These are phyloP conservation scores for Cucurbita pepo DNA, from an alignment of 306 rosid species.

Conservation along the genomic window DNA sequence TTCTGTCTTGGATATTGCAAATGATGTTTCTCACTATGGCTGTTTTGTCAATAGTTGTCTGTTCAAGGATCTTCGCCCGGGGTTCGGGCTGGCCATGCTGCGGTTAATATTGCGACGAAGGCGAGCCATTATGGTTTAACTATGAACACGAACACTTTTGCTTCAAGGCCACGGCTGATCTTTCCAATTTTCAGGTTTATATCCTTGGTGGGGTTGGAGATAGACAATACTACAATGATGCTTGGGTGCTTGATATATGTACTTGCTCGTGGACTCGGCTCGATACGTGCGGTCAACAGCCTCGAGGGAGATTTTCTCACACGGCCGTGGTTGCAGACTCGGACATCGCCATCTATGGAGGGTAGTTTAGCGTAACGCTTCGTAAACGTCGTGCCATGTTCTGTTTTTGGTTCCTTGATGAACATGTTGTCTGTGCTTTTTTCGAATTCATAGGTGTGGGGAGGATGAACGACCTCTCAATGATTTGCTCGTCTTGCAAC, in stretches of 20 bases:
- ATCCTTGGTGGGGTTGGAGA: slow-evolving; percentile 93
- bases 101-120: slow-evolving; percentile 67
- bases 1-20: background rate
- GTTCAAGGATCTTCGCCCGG: slow-evolving; percentile 87
- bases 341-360: slow-evolving; percentile 73
- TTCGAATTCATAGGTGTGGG: slow-evolving; percentile 49
- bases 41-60: slow-evolving; percentile 36
- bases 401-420: background rate
- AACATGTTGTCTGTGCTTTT: background rate
- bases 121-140: slow-evolving; percentile 20
- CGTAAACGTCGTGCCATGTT: background rate
- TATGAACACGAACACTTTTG: background rate
- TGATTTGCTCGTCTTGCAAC: slow-evolving; percentile 69
- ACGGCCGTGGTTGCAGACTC: slow-evolving; percentile 62
- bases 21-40: background rate
- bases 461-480: slow-evolving; percentile 91
- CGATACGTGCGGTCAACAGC: slow-evolving; percentile 51
- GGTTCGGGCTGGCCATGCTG: slow-evolving; percentile 84
- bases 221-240: slow-evolving; percentile 67
- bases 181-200: slow-evolving; percentile 35
- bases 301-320: slow-evolving; percentile 92
- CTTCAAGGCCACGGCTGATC: background rate
- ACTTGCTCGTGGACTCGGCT: slow-evolving; percentile 70
- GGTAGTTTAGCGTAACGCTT: slow-evolving; percentile 26
- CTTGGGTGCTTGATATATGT: slow-evolving; percentile 69